Percentiles rank a stretch among this genome's conserved stretches.
Evolutionary conservation across 768 basidiomycete genomes (phyloP).

Genomic region (Lactarius vividus): DNA sequence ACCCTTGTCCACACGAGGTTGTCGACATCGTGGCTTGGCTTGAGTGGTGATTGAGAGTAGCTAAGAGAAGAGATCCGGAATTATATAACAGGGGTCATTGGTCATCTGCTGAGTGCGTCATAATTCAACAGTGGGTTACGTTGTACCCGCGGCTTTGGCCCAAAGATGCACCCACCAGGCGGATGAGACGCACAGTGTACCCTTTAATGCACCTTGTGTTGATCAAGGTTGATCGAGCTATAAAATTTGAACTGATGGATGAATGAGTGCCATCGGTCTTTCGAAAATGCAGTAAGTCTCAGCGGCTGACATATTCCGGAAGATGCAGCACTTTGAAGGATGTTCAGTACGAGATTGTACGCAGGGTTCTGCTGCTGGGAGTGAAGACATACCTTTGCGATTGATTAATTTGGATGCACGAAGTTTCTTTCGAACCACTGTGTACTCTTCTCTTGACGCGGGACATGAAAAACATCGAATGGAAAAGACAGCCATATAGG

Average conservation of each 20-base stretch:
- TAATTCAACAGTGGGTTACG: too few species aligned
- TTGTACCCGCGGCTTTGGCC: too few species aligned
- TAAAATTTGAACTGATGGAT: too few species aligned
- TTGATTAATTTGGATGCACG: neutral
- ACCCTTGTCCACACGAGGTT: neutral
- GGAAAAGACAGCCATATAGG: slow-evolving; percentile 10
- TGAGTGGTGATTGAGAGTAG: neutral
- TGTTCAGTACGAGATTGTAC: neutral
- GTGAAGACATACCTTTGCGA: too few species aligned
- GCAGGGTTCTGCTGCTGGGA: too few species aligned
- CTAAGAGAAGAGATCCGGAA: neutral
- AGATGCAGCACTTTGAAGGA: slow-evolving; percentile 1
- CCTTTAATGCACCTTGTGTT: too few species aligned
- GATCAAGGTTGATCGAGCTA: too few species aligned
- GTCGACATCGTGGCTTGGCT: neutral
- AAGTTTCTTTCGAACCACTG: neutral
- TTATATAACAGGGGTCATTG: neutral
- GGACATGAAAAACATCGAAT: neutral
- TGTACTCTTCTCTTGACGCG: neutral
- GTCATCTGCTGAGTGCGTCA: neutral
- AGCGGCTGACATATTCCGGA: neutral
- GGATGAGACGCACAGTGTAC: too few species aligned
- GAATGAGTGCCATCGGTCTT: neutral
- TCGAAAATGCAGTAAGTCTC: neutral
- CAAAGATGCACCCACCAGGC: too few species aligned